Conservation (phyloP, 805 yeast species). For the Yamadazyma sp. region DNA sequence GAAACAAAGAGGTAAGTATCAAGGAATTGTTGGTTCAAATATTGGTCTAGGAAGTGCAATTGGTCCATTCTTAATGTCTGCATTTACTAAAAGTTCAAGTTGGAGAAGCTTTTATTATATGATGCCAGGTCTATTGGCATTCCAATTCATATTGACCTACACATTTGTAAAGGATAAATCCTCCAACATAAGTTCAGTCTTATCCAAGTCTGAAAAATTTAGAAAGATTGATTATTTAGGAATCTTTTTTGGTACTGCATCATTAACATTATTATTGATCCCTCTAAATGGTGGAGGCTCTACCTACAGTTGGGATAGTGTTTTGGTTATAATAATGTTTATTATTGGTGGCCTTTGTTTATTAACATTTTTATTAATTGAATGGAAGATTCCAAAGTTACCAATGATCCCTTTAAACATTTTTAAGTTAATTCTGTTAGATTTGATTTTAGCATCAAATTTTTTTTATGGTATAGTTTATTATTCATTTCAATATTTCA, state of each 20-base stretch:
- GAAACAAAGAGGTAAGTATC: slow-evolving; percentile 50
- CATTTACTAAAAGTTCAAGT: slow-evolving; percentile 35
- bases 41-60: slow-evolving; percentile 49
- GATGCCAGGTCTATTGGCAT: slow-evolving; percentile 39
- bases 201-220: slow-evolving; percentile 35
- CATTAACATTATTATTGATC: slow-evolving; percentile 47
- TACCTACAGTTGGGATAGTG: slow-evolving; percentile 51
- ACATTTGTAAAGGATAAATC: slow-evolving; percentile 29
- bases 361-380: slow-evolving; percentile 45
- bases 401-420: slow-evolving; percentile 55
- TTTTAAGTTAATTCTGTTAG: slow-evolving; percentile 33
- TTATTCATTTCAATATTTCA: slow-evolving; percentile 43
- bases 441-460: slow-evolving; percentile 28
- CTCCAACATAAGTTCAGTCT: slow-evolving; percentile 18
- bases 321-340: slow-evolving; percentile 33
- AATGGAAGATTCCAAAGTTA: slow-evolving; percentile 44
- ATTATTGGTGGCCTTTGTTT: slow-evolving; percentile 33
- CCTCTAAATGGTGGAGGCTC: slow-evolving; percentile 64
- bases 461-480: slow-evolving; percentile 50
- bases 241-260: slow-evolving; percentile 44
- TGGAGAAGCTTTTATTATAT: slow-evolving; percentile 56
- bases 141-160: slow-evolving; percentile 26
- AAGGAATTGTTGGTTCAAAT: slow-evolving; percentile 46
- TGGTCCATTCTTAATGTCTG: slow-evolving; percentile 56
- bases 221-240: slow-evolving; percentile 54